phyloP scores from a whole-genome alignment of 495 filamentous ascomycete species.

The Copromyces sp. region DNA sequence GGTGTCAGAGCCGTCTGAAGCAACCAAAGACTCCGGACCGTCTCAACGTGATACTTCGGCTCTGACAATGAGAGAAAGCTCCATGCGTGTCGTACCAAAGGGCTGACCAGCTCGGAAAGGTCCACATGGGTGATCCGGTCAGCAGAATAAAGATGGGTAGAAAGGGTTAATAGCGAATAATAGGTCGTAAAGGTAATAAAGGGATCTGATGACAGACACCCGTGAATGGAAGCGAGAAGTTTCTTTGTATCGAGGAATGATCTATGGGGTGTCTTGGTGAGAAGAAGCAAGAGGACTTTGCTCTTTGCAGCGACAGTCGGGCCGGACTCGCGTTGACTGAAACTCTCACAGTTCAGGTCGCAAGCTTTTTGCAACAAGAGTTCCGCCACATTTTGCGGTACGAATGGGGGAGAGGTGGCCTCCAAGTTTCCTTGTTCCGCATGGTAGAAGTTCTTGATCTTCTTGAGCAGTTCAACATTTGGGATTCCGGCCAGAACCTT shows the following conservation, averaged over 20 bases:
- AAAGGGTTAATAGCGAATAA: conserved; percentile 50
- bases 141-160: conserved; percentile 52
- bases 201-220: conserved; percentile 24
- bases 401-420: conserved; percentile 44
- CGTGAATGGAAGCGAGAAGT: conserved; percentile 47
- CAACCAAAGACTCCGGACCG: conserved; percentile 76
- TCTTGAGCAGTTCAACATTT: conserved; percentile 46
- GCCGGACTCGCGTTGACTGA: conserved; percentile 27
- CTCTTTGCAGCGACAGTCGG: conserved; percentile 32
- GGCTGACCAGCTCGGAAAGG: conserved; percentile 54
- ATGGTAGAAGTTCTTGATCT: conserved; percentile 55
- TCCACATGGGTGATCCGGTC: conserved; percentile 45
- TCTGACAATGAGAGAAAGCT: conserved; percentile 63
- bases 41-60: conserved; percentile 89
- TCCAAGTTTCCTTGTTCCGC: conserved; percentile 46
- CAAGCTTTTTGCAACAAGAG: conserved; percentile 53
- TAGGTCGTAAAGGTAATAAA: conserved; percentile 38
- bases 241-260: conserved; percentile 41
- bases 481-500: conserved; percentile 22
- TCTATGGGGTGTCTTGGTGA: conserved; percentile 45
- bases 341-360: conserved; percentile 39
- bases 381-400: conserved; percentile 43
- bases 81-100: conserved; percentile 66
- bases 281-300: conserved; percentile 46
- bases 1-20: conserved; percentile 54